Evolutionary conservation across 2,329 filamentous ascomycete genomes (phyloP), one percentile per base, ranked within the genome.

Genomic region (Cercospora zeina): DNA sequence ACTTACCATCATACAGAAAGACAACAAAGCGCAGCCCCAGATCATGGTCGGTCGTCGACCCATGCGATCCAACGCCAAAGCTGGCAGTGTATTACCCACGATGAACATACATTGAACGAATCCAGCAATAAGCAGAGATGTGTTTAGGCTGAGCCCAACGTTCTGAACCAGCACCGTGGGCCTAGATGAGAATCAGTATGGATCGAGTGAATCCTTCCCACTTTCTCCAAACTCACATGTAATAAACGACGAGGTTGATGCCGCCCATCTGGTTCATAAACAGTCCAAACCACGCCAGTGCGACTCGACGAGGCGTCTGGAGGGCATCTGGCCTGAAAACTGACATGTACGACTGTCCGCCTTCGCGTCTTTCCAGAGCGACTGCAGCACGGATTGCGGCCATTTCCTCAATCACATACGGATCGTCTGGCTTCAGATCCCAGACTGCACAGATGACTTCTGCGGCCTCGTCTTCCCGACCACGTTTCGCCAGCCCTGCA

Each of bases 61-160:
- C 36, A 79, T 73, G 34, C 74, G 71, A 64, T 79, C 78, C 8
- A 77, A 69, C 58, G 72, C 73, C 50, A 82, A 73, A 3, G 78
- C 78, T 4, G 80, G 78, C 16, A 77, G 72, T 16, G 77, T 73
- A 7, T 76, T 77, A 11, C 77, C 77, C 4, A 79, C 62, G n/a
- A 71, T 65, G 60, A 77, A 77, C 71, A 75, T 75, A 33, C 64
- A 54, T 37, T 70, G 58, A 11, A 76, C 70, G 69, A 78, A 77
- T 11, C 80, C 80, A 19, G 78, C 79, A 4, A 82, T 72, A 1
- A 82, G 71, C 3, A 80, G 69, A 2, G 78, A 76, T 1, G 77
- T 73, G 36, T 78, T 77, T 1, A 72, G 70, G 11, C 69, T 67
- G 14, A 81, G 71, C 1, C 78, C 77, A 24, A 82, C 78, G 58